Base-by-base conservation (phyloP, 768 basidiomycete species). In the Pholiota microspora region DNA sequence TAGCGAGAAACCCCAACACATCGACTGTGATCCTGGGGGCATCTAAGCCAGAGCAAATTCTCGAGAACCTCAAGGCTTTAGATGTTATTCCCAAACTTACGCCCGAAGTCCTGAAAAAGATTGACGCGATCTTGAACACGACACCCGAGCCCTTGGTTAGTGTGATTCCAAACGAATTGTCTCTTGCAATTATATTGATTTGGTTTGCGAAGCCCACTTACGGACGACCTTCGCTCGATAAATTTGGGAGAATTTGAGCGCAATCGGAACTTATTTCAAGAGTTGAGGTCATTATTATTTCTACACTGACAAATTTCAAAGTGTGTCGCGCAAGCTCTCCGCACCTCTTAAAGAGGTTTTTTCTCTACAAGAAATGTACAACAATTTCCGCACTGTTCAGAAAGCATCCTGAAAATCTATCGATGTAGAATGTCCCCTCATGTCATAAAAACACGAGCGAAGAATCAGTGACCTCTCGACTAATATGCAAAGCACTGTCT, bases 11-110 rank as follows among this genome's bases (percentile, higher is more conserved):
- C 67, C 80, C 85, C 15, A 85, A 85, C 66, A 86, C 83, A 0
- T 79, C 77, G 51, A 85, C 82, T 1, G 78, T 88, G 56, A 87
- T 89, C 59, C 79, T 88, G 49, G 89, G 88, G 12, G 89, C 84
- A 1, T 76, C 83, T 16, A 81, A 75, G 56, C 77, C 83, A 1
- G 77, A 84, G 54, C 89, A 90, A 65, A 65, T 90, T 32, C 58
- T 75, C 21, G 83, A 89, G 49, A 89, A 89, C 67, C 67, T 91
- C 58, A 81, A 85, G 67, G 89, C 89, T 7, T 69, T 92, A 54
- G 80, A 89, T 48, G 77, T 92, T 28, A 66, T 91, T 48, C 84
- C 85, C 16, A 91, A 88, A 70, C 65, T 93, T 54, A 89, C 87
- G 1, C 78, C 80, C 4, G 83, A 82, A 60, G 69, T 89, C 34